Evolutionary conservation across 2,329 filamentous ascomycete genomes (phyloP).

Genomic region (Fusarium proliferatum): DNA sequence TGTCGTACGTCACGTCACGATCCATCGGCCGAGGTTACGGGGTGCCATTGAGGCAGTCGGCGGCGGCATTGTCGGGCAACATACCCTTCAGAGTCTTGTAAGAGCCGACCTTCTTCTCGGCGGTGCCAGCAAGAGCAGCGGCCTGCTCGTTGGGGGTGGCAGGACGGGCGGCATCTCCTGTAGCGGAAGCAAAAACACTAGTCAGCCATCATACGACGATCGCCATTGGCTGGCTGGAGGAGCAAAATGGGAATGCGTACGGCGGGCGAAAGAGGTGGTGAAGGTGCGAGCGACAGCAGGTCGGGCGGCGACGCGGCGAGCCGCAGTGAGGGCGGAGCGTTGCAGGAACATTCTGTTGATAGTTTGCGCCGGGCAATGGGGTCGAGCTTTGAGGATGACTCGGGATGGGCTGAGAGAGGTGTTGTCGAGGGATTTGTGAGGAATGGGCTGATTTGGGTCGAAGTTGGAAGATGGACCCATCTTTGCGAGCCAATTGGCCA

Average conservation of each 20-base stretch:
- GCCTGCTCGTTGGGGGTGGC: conserved; percentile 52
- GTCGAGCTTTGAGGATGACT: conserved; percentile 38
- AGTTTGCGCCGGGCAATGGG: conserved; percentile 40
- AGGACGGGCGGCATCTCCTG: conserved; percentile 55
- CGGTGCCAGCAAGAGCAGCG: conserved; percentile 50
- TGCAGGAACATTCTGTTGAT: conserved; percentile 66
- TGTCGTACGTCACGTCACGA: conserved; percentile 25
- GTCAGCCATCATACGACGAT: conserved; percentile 49
- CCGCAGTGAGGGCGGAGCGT: conserved; percentile 70
- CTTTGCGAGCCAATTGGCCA: conserved; percentile 51
- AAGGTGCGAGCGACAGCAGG: conserved; percentile 69
- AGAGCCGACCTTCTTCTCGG: conserved; percentile 59
- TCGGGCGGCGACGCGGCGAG: conserved; percentile 66
- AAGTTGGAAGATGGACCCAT: conserved; percentile 49
- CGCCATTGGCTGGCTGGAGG: conserved; percentile 39
- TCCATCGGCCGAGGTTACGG: conserved; percentile 42
- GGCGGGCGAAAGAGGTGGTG: conserved; percentile 68
- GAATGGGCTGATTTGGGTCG: conserved; percentile 58
- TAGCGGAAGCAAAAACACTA: conserved; percentile 33
- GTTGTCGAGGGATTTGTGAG: conserved; percentile 60
- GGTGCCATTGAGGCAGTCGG: conserved; percentile 21
- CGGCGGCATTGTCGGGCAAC: conserved; percentile 40
- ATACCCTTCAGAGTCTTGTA: conserved; percentile 62
- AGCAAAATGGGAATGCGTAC: conserved; percentile 56
- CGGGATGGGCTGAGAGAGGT: conserved; percentile 43